phyloP scores from a whole-genome alignment of 495 filamentous ascomycete species.

The Opeltia flavorubescens region DNA sequence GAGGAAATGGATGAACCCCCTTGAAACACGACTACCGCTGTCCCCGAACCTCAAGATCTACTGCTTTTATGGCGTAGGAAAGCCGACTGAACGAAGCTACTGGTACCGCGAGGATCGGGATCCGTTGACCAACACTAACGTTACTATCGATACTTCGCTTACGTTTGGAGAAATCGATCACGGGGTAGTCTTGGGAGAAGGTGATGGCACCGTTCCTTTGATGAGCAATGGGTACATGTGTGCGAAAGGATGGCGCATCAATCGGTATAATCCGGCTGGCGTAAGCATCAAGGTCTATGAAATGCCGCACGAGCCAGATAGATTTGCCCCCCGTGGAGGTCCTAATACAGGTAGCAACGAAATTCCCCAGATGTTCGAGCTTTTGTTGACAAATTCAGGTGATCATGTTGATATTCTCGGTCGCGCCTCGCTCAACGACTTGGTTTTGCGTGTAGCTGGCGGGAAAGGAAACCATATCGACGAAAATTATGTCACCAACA shows the following conservation, averaged over 20 bases:
- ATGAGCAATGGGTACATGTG: conserved; percentile 93
- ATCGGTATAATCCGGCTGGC: conserved; percentile 80
- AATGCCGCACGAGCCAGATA: conserved; percentile 91
- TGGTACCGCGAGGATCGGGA: conserved; percentile 69
- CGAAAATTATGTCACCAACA: conserved; percentile 65
- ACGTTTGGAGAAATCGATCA: conserved; percentile 57
- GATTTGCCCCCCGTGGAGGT: conserved; percentile 80
- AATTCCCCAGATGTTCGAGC: too few species aligned
- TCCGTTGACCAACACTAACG: conserved; percentile 52
- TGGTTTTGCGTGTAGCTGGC: conserved; percentile 79
- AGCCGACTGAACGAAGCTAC: conserved; percentile 81
- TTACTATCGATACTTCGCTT: conserved; percentile 76
- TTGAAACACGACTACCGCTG: conserved; percentile 76
- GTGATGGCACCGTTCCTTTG: conserved; percentile 86
- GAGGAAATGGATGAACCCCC: conserved; percentile 85
- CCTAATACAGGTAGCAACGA: conserved; percentile 84
- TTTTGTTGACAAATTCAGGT: too few species aligned
- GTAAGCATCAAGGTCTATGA: conserved; percentile 73
- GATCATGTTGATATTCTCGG: conserved; percentile 97
- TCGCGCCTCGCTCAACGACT: conserved; percentile 73
- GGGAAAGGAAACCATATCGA: conserved; percentile 70
- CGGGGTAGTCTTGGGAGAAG: conserved; percentile 85
- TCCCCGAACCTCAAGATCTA: conserved; percentile 92
- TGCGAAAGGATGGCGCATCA: conserved; percentile 77
- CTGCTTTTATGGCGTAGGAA: conserved; percentile 92